These are phyloP conservation scores for Trichoderma cornu-damae DNA, from an alignment of 2,329 filamentous ascomycete species.

Conservation along the genomic window DNA sequence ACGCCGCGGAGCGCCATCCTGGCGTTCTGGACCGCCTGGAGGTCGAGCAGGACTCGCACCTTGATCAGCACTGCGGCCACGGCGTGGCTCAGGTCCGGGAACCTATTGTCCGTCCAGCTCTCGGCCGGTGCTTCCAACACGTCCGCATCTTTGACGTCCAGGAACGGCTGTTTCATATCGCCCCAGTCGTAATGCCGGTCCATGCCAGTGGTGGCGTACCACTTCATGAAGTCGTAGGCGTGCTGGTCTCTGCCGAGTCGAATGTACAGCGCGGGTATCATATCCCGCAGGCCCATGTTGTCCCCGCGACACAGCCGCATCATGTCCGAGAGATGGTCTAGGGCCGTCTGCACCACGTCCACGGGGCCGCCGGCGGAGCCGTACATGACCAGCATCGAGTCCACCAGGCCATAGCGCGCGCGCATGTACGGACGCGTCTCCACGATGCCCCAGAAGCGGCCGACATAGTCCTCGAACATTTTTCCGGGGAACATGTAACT, in stretches of 20 bases:
- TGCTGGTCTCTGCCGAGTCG: constrained; percentile 47
- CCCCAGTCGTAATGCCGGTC: constrained; percentile 23
- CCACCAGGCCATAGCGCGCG: constrained; percentile 28
- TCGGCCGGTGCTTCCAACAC: constrained; percentile 42
- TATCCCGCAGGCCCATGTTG: constrained; percentile 39
- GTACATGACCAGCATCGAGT: constrained; percentile 28
- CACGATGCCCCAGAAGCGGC: constrained; percentile 40
- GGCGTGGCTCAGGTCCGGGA: constrained; percentile 20
- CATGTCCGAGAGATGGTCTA: constrained; percentile 41
- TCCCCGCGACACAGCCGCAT: constrained; percentile 41
- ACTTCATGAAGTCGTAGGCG: constrained; percentile 42
- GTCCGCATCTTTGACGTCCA: constrained; percentile 37
- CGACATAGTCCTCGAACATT: constrained; percentile 36
- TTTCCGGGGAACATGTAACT: constrained; percentile 29
- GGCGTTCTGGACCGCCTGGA: constrained; percentile 22
- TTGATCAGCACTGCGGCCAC: constrained; percentile 24
- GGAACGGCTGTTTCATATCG: constrained; percentile 22
- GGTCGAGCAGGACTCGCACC: constrained; percentile 24
- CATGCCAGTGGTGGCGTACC: constrained; percentile 25
- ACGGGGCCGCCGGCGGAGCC: constrained; percentile 28
- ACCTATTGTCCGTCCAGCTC: no score
- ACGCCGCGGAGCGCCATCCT: constrained; percentile 8
- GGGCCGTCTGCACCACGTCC: constrained; percentile 29
- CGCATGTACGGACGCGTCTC: constrained; percentile 44
- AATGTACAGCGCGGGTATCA: constrained; percentile 40